Percentiles rank a stretch among this genome's conserved stretches.
Evolutionary conservation across 1,139 yeast genomes (phyloP).

Genomic region (Groenewaldozyma auringiensis): DNA sequence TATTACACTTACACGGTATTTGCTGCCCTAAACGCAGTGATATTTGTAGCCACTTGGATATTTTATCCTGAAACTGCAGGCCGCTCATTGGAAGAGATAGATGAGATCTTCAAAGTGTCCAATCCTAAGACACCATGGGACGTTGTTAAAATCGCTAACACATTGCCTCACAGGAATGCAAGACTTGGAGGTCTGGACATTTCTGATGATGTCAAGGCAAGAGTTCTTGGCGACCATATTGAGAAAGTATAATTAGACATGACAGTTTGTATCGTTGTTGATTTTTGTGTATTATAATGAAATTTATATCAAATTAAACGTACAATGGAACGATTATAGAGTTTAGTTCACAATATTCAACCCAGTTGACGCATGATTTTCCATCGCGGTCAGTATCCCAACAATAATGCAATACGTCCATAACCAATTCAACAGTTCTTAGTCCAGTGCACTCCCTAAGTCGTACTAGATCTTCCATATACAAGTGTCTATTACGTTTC

Average conservation of each 20-base stretch:
- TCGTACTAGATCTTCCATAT: background rate
- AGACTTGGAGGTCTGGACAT: background rate
- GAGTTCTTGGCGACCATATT: background rate
- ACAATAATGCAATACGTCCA: background rate
- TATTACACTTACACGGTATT: slow-evolving; percentile 54
- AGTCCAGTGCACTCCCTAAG: background rate
- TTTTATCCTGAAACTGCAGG: slow-evolving; percentile 39
- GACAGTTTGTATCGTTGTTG: too few species aligned
- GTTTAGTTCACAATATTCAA: background rate
- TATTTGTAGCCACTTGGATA: slow-evolving; percentile 16
- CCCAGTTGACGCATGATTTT: background rate
- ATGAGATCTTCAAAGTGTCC: slow-evolving; percentile 31
- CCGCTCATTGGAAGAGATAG: slow-evolving; percentile 39
- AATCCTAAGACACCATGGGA: slow-evolving; percentile 37
- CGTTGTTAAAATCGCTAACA: slow-evolving; percentile 25
- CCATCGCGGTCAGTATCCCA: background rate
- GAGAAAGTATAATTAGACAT: background rate
- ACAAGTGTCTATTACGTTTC: background rate
- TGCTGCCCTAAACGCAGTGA: slow-evolving; percentile 31
- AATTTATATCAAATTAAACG: background rate
- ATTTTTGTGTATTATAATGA: background rate
- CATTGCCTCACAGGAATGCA: slow-evolving; percentile 15
- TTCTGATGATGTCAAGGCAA: background rate
- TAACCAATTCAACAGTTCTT: background rate
- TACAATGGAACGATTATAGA: background rate